A percentile compares a stretch with the other conserved stretches of the same genome.
Evolutionary conservation across 2,329 filamentous ascomycete species (phyloP).

Genomic region (Corniculantispora saksenae): DNA sequence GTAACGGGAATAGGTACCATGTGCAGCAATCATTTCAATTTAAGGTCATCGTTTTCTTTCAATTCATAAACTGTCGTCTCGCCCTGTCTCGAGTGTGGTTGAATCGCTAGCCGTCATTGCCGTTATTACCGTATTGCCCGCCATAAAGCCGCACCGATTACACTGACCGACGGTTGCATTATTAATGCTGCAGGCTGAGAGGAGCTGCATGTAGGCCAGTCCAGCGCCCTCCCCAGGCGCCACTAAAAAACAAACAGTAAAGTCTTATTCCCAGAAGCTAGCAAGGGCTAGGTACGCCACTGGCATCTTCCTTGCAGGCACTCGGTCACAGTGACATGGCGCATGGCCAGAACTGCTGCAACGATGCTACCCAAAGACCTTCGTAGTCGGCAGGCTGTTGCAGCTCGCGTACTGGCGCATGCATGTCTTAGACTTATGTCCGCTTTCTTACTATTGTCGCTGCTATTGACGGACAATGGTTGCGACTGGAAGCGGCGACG

Average conservation of each 20-base stretch:
- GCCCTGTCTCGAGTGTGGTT: background rate
- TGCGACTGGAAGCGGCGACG: background rate
- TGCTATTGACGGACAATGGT: background rate
- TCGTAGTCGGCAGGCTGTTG: background rate
- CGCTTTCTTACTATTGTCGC: background rate
- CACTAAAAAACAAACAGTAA: background rate
- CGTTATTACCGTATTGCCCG: background rate
- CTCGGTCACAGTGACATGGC: background rate
- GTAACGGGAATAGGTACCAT: background rate
- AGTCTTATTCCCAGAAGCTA: constrained; percentile 3
- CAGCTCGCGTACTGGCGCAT: background rate
- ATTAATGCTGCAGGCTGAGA: background rate
- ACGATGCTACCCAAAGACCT: too few relatives aligned
- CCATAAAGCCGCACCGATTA: background rate
- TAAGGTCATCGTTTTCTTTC: background rate
- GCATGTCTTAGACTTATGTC: background rate
- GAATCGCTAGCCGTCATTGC: background rate
- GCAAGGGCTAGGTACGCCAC: background rate
- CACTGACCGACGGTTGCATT: background rate
- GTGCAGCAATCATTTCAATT: background rate
- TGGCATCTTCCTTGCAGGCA: background rate
- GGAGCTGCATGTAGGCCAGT: background rate
- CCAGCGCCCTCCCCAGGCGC: background rate
- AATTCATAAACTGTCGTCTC: background rate
- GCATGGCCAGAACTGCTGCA: too few relatives aligned